Percentiles rank a stretch among this genome's conserved stretches.
phyloP scores from a whole-genome alignment of 2,329 filamentous ascomycete species.

The Fonsecaea monophora region DNA sequence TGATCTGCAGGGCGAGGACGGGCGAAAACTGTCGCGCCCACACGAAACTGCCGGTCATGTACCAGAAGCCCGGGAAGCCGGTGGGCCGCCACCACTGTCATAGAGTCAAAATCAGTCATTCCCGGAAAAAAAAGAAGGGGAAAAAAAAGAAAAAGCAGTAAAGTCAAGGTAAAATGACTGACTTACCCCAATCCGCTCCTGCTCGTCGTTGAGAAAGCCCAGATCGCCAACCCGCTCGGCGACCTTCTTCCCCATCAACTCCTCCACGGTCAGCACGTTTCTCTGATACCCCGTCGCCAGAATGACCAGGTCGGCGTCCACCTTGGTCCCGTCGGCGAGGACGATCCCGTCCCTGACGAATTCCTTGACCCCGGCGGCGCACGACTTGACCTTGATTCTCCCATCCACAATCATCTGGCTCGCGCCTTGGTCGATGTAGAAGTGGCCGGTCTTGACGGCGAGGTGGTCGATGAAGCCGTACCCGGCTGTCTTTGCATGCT shows the following conservation, averaged over 20 bases:
- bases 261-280: slow-evolving; percentile 67
- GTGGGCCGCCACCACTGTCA: slow-evolving; percentile 60
- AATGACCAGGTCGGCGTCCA: slow-evolving; percentile 66
- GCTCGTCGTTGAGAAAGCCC: slow-evolving; percentile 66
- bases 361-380: slow-evolving; percentile 54
- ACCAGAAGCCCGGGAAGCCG: slow-evolving; percentile 70
- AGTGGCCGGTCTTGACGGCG: slow-evolving; percentile 60
- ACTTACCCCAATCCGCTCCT: slow-evolving; percentile 57
- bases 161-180: not conserved
- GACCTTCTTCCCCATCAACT: slow-evolving; percentile 66
- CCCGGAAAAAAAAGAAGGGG: not conserved
- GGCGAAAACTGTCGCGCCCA: slow-evolving; percentile 68
- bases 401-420: slow-evolving; percentile 62
- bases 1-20: slow-evolving; percentile 59
- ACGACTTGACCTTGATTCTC: slow-evolving; percentile 66
- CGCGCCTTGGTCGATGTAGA: slow-evolving; percentile 60
- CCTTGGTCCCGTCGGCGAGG: slow-evolving; percentile 18
- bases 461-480: slow-evolving; percentile 54
- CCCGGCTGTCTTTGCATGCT: slow-evolving; percentile 48
- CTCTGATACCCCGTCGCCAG: slow-evolving; percentile 71
- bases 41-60: slow-evolving; percentile 69
- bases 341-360: slow-evolving; percentile 9
- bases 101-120: not conserved
- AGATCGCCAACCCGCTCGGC: slow-evolving; percentile 63
- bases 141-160: not conserved